Evolutionary conservation across 768 basidiomycete genomes (phyloP), one percentile per base, ranked within the genome.

Genomic region (Tricholoma terreum): DNA sequence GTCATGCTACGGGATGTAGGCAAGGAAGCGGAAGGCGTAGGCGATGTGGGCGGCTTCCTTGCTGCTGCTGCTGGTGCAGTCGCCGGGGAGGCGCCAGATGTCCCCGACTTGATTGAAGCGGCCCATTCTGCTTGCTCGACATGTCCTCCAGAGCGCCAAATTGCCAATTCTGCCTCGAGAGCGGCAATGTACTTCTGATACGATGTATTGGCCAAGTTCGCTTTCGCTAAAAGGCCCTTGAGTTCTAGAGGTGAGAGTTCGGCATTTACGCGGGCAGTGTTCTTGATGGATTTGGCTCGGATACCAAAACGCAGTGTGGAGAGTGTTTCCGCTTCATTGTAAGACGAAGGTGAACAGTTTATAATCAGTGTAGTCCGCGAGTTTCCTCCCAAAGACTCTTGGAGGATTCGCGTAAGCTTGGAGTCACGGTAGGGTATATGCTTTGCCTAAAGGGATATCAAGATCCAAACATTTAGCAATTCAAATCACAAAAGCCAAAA

Each of bases 201-300:
- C 15, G 86, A 80, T 3, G 89, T 84, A 60, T 93, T 91, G 31
- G 94, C 87, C 31, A 90, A 77, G 62, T 95, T 88, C 0, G 96
- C 90, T 74, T 96, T 97, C 66, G 86, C 85, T 59, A 99, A 80
- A 34, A 97, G 79, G 10, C 84, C 86, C 71, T 98, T 99, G 76
- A 99, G 89, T 68, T 99, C 97, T 50, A 94, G 79, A 2, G 97
- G 96, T 2, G 96, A 92, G 52, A 99, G 83, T 72, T 99, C 97
- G 53, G 94, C 94, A 72, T 99, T 99, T 76, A 99, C 92, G 46
- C 97, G 90, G 59, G 97, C 97, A 59, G 91, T 92, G 74, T 99
- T 99, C 91, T 98, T 98, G 85, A 99, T 99, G n/a, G 92, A 92
- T 75, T 99, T 99, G n/a, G 97, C 96, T 62, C 97, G 92, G 70